These are phyloP conservation scores for Globisporangium solare DNA, from an alignment of 352 stramenopile species.

Conservation along the genomic window DNA sequence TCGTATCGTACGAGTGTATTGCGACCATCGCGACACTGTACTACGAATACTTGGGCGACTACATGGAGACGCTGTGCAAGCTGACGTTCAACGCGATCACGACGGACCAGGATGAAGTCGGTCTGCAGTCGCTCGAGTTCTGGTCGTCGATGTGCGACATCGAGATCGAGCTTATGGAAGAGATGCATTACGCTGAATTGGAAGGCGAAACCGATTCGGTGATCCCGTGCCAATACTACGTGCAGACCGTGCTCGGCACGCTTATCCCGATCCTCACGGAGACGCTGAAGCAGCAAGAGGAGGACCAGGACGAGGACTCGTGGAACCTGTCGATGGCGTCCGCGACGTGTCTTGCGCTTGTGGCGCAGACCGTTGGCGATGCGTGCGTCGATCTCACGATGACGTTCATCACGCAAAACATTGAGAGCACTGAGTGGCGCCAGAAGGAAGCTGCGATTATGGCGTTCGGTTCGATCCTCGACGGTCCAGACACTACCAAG, in stretches of 20 bases:
- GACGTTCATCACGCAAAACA: conserved; percentile 93
- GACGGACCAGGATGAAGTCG: conserved; percentile 89
- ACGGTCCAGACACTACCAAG: conserved; percentile 88
- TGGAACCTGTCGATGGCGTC: conserved; percentile 95
- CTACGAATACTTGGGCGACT: conserved; percentile 94
- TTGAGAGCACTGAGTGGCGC: conserved; percentile 93
- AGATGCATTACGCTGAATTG: conserved; percentile 84
- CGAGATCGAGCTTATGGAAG: conserved; percentile 92
- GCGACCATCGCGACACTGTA: conserved; percentile 93
- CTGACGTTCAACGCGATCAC: conserved; percentile 93
- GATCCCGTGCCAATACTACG: conserved; percentile 83
- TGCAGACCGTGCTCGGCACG: conserved; percentile 78
- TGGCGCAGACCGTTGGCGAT: conserved; percentile 92
- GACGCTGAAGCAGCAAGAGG: conserved; percentile 94
- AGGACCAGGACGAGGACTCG: conserved; percentile 91
- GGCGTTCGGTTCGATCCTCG: conserved; percentile 95
- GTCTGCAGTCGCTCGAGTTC: conserved; percentile 96
- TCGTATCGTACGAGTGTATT: conserved; percentile 95
- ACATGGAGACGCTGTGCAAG: conserved; percentile 97
- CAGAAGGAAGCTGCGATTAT: conserved; percentile 95
- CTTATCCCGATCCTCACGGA: conserved; percentile 92
- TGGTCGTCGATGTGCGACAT: conserved; percentile 97
- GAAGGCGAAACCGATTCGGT: conserved; percentile 46
- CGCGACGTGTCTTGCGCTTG: conserved; percentile 90
- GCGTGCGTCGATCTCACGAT: conserved; percentile 90